Conservation (phyloP, 257 asterid species). For the Nicotiana undulata region DNA sequence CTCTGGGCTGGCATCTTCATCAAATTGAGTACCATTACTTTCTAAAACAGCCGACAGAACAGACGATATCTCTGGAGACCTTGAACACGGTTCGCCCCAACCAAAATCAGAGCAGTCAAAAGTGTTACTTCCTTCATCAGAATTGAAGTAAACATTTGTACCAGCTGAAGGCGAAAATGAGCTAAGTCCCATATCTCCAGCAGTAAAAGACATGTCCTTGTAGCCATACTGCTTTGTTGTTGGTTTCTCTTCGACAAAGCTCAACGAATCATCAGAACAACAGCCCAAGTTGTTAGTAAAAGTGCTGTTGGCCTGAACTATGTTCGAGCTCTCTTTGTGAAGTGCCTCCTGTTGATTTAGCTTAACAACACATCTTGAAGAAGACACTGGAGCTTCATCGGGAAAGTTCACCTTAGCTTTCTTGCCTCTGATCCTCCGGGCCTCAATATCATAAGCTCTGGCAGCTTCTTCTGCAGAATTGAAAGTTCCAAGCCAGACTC, state of each 20-base stretch:
- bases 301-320: constrained; percentile 5
- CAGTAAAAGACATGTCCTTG: constrained; percentile 20
- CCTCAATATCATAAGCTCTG: constrained; percentile 87
- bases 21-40: constrained; percentile 34
- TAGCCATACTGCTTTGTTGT: constrained; percentile 31
- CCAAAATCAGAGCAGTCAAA: constrained; percentile 74
- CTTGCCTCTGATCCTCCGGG: constrained; percentile 84
- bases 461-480: constrained; percentile 99
- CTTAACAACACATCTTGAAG: constrained; percentile 35
- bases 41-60: constrained; percentile 48
- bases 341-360: constrained; percentile 20
- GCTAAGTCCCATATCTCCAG: constrained; percentile 34
- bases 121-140: constrained; percentile 83
- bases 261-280: constrained; percentile 28
- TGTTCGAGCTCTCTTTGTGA: constrained; percentile 10
- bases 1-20: constrained; percentile 38
- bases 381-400: constrained; percentile 38
- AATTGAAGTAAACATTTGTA: constrained; percentile 42
- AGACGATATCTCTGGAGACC: constrained; percentile 74
- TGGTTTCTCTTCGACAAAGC: constrained; percentile 61
- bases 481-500: constrained; percentile 98
- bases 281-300: constrained; percentile 5
- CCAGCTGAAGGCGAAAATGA: constrained; percentile 36
- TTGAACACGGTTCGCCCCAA: constrained; percentile 58
- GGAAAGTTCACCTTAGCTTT: constrained; percentile 97